A percentile compares a stretch with the other conserved stretches of the same genome.
Conservation (phyloP, 345 rosid species). For the Diplotaxis tenuifolia region DNA sequence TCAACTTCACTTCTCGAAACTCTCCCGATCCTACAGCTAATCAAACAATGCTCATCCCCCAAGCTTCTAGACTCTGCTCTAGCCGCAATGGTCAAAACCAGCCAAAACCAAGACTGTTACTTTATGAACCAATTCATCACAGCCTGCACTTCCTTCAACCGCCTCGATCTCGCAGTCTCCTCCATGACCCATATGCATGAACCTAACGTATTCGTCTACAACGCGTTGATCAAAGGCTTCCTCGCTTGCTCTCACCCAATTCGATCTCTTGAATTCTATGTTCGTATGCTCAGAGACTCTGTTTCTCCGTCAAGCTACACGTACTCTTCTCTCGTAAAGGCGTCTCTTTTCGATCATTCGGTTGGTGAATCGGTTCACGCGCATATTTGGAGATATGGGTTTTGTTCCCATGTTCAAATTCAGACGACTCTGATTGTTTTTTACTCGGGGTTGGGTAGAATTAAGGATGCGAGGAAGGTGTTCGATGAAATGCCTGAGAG, state of each 20-base stretch:
- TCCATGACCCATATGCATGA: constrained; percentile 48
- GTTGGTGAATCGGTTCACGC: constrained; percentile 59
- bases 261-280: constrained; percentile 44
- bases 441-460: constrained; percentile 45
- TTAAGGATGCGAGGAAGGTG: constrained; percentile 50
- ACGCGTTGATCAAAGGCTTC: constrained; percentile 60
- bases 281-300: constrained; percentile 47
- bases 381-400: constrained; percentile 61
- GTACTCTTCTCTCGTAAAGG: constrained; percentile 64
- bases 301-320: constrained; percentile 66
- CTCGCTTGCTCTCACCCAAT: constrained; percentile 39
- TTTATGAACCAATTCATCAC: constrained; percentile 63
- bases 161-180: constrained; percentile 43
- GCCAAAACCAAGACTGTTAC: constrained; percentile 54
- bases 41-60: constrained; percentile 38
- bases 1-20: constrained; percentile 4
- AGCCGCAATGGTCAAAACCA: constrained; percentile 59
- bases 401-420: constrained; percentile 53
- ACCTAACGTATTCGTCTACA: constrained; percentile 69
- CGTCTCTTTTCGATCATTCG: constrained; percentile 40
- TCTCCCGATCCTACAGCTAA: constrained; percentile 8
- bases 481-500: constrained; percentile 74
- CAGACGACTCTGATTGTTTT: constrained; percentile 68
- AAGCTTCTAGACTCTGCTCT: constrained; percentile 47
- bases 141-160: constrained; percentile 40